A percentile compares a stretch with the other conserved stretches of the same genome.
These are phyloP conservation scores for Delonix regia DNA, from an alignment of 306 rosid genomes.

Conservation along the genomic window DNA sequence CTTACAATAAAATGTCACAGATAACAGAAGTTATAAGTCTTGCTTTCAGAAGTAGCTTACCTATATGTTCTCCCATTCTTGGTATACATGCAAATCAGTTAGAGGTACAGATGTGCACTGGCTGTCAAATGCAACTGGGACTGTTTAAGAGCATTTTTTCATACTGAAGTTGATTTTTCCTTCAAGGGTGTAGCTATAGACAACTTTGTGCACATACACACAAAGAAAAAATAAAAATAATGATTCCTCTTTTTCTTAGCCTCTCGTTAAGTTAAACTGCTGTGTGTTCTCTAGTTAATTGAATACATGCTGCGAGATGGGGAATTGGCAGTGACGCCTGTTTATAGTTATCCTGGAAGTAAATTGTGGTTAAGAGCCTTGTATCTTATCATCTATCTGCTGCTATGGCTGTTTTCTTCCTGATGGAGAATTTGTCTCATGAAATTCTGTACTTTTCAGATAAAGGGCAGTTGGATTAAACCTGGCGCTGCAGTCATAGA, in stretches of 20 bases:
- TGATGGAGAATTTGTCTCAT: constrained; percentile 15
- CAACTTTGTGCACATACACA: background rate
- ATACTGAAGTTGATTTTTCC: constrained; percentile 21
- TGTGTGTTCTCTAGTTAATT: background rate
- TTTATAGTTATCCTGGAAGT: background rate
- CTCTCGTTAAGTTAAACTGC: background rate
- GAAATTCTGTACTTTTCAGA: constrained; percentile 39
- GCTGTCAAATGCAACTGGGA: constrained; percentile 21
- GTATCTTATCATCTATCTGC: constrained; percentile 10
- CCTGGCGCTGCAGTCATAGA: constrained; percentile 95
- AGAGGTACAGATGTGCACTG: background rate
- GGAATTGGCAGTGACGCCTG: background rate
- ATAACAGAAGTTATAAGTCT: background rate
- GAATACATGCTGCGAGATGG: background rate
- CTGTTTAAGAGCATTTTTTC: constrained; percentile 1
- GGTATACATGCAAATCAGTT: background rate
- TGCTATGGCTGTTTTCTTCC: constrained; percentile 8
- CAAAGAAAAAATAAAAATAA: background rate
- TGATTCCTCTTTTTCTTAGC: background rate
- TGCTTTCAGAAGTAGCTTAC: constrained; percentile 10
- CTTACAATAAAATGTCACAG: constrained; percentile 8
- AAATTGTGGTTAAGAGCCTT: background rate
- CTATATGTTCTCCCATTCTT: background rate
- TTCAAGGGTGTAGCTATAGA: constrained; percentile 1
- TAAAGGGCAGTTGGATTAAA: constrained; percentile 93